Evolutionary conservation across 805 yeast species (phyloP), one percentile per base, ranked within the genome.

Genomic region (Candida mattraensis): DNA sequence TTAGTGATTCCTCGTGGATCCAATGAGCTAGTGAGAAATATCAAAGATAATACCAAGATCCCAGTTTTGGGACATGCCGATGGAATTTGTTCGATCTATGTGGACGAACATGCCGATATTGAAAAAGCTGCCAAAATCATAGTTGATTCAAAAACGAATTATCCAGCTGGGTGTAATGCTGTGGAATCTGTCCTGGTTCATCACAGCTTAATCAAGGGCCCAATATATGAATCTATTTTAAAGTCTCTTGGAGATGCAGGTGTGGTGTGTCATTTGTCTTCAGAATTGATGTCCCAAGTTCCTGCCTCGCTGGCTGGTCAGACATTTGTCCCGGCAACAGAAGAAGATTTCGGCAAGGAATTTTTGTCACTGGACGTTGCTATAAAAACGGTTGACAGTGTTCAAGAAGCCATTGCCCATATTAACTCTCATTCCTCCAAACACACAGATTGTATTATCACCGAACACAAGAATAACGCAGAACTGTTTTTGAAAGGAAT

Each of bases 81-180:
- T 63, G 99, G 99, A 30, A 83, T 91, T 42, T 93, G 99, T 63
- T 80, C 97, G 2, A 76, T 91, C 6, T 93, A 78, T 53, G 70
- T 91, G 17, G 95, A 89, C 58, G 75, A 73, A 38, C 78, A 74
- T 33, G 93, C 93, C 5, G 91, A 88, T 52, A 44, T 85, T 9
- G 74, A 61, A 10, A 88, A 86, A 76, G 95, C 97, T 0, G 69
- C 74, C 21, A 76, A 77, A 38, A 77, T 93, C 19, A 70, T 79
- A 5, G 75, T 87, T 18, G 99, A 93, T 61, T 75, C 96, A 4
- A 93, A 93, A 63, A 87, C 96, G 0, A 89, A 88, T 61, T 93
- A 93, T 58, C 97, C 98, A 31, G 99, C 99, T 9, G 99, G 96
- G n/a, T 93, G 99, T 63, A 93, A 93, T 59, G 97, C 99, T 6